Base-by-base conservation (phyloP, 2,329 filamentous ascomycete species). In the Diaporthe ampelina region DNA sequence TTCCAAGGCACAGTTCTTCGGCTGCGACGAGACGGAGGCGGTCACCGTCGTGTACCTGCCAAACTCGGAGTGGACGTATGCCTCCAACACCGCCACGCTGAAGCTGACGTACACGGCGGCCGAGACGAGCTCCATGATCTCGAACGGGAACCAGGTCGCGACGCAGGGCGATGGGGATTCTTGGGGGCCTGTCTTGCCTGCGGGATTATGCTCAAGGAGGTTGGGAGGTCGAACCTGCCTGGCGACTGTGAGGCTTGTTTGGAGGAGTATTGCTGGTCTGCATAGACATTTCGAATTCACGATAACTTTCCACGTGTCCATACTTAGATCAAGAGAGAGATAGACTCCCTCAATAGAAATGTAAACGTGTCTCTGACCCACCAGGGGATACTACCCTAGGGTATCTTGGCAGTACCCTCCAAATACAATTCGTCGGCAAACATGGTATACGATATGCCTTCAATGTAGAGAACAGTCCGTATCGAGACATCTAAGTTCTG, bases 141-240 rank as follows among this genome's bases (percentile, higher is more conserved):
- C 76, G 4, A 86, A 86, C 76, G 85, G 85, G 0, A 80, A 79
- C 32, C 75, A 78, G 52, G 80, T 86, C 74, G 85, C 80, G 4
- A 81, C 77, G 11, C 84, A 86, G 74, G 82, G 82, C 75, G 81
- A 79, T 2, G 79, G 79, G 29, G 73, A 70, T 0, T 77, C 76
- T 1, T 86, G 85, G 85, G 78, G 1, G 79, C 80, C 29, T 87
- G 85, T 74, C 77, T 86, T 70, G 84, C 81, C 35, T 87, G 85
- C 80, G 85, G 82, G 17, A 79, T 87, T 9, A 79, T 82, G 70
- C 52, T 79, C 77, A 74, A 79, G 77, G 76, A 81, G 80, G 72
- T 80, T 72, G 43, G 75, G 19, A 69, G 72, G 9, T 24, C 75
- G 79, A 76, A 78, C 77, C 48, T 78, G 56, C 78, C 78, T 5